These are phyloP conservation scores for Eimeria necatrix DNA, from an alignment of 169 alveolate genomes.

Conservation along the genomic window DNA sequence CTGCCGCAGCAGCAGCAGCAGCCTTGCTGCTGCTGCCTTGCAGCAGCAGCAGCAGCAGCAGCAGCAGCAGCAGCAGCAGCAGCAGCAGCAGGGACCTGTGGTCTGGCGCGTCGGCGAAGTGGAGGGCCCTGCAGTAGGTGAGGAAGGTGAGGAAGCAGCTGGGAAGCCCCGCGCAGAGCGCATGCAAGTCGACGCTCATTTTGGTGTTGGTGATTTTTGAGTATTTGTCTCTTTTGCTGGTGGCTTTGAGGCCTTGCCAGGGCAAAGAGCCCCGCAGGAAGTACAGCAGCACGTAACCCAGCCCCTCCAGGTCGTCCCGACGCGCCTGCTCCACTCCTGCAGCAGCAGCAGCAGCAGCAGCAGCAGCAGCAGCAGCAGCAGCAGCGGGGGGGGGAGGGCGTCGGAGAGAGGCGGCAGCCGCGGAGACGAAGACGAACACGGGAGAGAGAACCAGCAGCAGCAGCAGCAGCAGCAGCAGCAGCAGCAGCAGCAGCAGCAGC, in stretches of 20 bases:
- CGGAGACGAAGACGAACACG: too few relatives aligned
- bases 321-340: constrained; percentile 94
- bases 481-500: too few relatives aligned
- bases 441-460: too few relatives aligned
- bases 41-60: constrained; percentile 21
- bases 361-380: too few relatives aligned
- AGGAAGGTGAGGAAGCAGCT: constrained; percentile 93
- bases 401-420: too few relatives aligned
- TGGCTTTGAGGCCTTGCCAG: constrained; percentile 97
- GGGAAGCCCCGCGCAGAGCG: constrained; percentile 90
- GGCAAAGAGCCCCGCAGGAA: constrained; percentile 98
- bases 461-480: too few relatives aligned
- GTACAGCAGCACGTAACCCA: constrained; percentile 96
- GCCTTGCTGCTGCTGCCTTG: too few relatives aligned
- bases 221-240: constrained; percentile 97
- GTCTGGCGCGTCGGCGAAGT: constrained; percentile 98
- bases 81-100: constrained; percentile 82
- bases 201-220: constrained; percentile 96
- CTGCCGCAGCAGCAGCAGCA: too few relatives aligned
- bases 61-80: background rate
- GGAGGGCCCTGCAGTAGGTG: constrained; percentile 96
- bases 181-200: constrained; percentile 93
- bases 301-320: constrained; percentile 98
- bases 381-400: too few relatives aligned
- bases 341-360: background rate